A percentile compares a stretch with the other conserved stretches of the same genome.
These are phyloP conservation scores for Sugiyamaella xylanicola DNA, from an alignment of 1,139 yeast species.

Conservation along the genomic window DNA sequence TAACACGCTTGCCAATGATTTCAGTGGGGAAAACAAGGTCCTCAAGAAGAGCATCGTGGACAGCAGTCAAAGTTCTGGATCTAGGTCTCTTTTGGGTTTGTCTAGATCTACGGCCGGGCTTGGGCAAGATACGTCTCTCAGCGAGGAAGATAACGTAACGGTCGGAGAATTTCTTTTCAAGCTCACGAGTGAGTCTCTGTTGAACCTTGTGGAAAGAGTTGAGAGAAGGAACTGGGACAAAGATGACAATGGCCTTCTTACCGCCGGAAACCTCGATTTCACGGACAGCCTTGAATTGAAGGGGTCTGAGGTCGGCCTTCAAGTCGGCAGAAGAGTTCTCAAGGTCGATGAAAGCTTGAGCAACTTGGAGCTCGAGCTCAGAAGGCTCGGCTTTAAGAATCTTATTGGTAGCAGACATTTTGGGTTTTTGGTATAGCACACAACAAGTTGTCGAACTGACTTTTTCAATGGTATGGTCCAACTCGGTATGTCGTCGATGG, in stretches of 20 bases:
- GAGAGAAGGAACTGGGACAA: slow-evolving; percentile 97
- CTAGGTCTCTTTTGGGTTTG: slow-evolving; percentile 99
- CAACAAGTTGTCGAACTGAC: slow-evolving; percentile 17
- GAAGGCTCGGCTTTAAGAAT: slow-evolving; percentile 74
- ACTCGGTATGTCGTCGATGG: slow-evolving; percentile 1
- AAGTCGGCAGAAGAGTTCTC: slow-evolving; percentile 92
- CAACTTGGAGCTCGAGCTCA: slow-evolving; percentile 99
- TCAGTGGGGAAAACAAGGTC: slow-evolving; percentile 99
- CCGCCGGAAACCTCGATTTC: slow-evolving; percentile 98
- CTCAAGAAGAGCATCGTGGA: slow-evolving; percentile 97
- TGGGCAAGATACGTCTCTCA: slow-evolving; percentile 99
- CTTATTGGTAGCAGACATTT: slow-evolving; percentile 96
- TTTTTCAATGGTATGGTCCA: slow-evolving; percentile 2
- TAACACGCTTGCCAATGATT: slow-evolving; percentile 98
- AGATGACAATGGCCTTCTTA: slow-evolving; percentile 97
- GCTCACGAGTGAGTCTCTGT: slow-evolving; percentile 91
- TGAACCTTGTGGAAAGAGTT: slow-evolving; percentile 96
- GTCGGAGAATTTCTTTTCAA: slow-evolving; percentile 99
- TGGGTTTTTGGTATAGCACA: slow-evolving; percentile 13
- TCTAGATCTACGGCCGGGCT: slow-evolving; percentile 77
- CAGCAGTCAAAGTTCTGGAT: slow-evolving; percentile 98
- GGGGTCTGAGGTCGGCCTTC: slow-evolving; percentile 97
- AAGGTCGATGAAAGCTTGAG: slow-evolving; percentile 97
- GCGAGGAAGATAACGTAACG: slow-evolving; percentile 99
- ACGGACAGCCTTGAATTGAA: slow-evolving; percentile 98